Evolutionary conservation across 2,329 filamentous ascomycete species (phyloP).

Genomic region (Penicillium sp.): DNA sequence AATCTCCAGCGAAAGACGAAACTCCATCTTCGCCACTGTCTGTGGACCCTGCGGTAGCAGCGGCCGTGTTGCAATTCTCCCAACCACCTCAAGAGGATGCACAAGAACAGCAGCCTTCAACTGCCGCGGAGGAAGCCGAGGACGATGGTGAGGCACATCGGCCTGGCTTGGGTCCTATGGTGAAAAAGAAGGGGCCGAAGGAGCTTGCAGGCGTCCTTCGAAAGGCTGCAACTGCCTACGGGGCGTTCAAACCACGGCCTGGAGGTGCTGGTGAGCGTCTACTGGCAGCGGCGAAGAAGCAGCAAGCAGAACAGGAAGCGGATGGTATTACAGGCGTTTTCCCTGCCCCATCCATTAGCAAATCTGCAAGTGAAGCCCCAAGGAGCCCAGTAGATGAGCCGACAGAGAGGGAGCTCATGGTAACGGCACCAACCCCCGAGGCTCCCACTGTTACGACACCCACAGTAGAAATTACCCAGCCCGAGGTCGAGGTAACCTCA

Average conservation of each 20-base stretch:
- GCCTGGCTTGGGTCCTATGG: conserved; percentile 88
- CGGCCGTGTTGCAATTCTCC: conserved; percentile 5
- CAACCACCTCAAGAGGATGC: background rate
- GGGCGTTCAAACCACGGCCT: conserved; percentile 80
- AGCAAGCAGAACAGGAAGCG: conserved; percentile 63
- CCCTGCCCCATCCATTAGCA: conserved; percentile 63
- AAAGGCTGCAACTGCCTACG: conserved; percentile 72
- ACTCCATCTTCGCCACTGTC: conserved; percentile 11
- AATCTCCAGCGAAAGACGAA: conserved; percentile 14
- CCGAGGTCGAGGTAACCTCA: conserved; percentile 27
- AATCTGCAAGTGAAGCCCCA: conserved; percentile 42
- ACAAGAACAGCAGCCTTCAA: conserved; percentile 11
- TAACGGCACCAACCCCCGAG: conserved; percentile 23
- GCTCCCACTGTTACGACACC: conserved; percentile 22
- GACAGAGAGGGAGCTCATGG: conserved; percentile 29
- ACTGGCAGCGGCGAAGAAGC: conserved; percentile 55
- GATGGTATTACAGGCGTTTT: conserved; percentile 91
- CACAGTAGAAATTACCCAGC: conserved; percentile 41
- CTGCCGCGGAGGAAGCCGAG: conserved; percentile 27
- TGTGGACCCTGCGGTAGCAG: conserved; percentile 15
- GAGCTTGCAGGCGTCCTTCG: conserved; percentile 73
- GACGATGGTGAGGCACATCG: conserved; percentile 57
- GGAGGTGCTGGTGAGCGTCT: conserved; percentile 84
- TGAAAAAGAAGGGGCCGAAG: conserved; percentile 74
- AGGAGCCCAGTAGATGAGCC: conserved; percentile 30